phyloP scores from a whole-genome alignment of 768 basidiomycete genomes.

The Infundibulicybe gibba region DNA sequence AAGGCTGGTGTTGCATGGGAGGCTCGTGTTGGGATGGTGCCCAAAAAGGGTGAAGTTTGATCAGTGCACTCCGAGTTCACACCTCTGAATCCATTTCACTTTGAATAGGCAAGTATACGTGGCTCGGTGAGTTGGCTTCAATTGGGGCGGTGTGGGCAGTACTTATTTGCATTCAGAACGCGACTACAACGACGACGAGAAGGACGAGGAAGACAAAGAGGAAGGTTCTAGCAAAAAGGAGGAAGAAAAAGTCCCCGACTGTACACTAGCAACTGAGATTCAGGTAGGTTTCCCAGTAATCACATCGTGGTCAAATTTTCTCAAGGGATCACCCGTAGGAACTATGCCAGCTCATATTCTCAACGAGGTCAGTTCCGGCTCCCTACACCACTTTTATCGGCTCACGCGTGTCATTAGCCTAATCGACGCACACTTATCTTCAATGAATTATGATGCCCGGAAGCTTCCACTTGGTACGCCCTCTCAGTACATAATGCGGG shows the following conservation, averaged over 20 bases:
- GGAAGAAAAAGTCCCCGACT: constrained; percentile 40
- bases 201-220: constrained; percentile 26
- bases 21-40: constrained; percentile 42
- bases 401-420: constrained; percentile 26
- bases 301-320: neutral
- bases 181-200: constrained; percentile 47
- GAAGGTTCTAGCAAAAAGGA: constrained; percentile 24
- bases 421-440: constrained; percentile 50
- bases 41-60: constrained; percentile 38
- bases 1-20: constrained; percentile 53
- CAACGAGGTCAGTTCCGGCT: constrained; percentile 30
- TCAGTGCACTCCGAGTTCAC: neutral
- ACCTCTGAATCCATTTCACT: neutral
- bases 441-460: constrained; percentile 66
- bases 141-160: too few species aligned
- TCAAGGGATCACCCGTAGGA: constrained; percentile 19
- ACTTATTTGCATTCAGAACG: constrained; percentile 33
- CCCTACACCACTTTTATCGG: neutral
- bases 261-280: constrained; percentile 37
- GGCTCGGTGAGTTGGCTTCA: constrained; percentile 39
- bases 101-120: constrained; percentile 53
- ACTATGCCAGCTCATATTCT: constrained; percentile 51
- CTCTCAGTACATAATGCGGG: neutral
- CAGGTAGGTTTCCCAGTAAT: constrained; percentile 26
- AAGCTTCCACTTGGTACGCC: constrained; percentile 55